Evolutionary conservation across 2,329 filamentous ascomycete species (phyloP).

Genomic region (Lachnellula subtilissima): DNA sequence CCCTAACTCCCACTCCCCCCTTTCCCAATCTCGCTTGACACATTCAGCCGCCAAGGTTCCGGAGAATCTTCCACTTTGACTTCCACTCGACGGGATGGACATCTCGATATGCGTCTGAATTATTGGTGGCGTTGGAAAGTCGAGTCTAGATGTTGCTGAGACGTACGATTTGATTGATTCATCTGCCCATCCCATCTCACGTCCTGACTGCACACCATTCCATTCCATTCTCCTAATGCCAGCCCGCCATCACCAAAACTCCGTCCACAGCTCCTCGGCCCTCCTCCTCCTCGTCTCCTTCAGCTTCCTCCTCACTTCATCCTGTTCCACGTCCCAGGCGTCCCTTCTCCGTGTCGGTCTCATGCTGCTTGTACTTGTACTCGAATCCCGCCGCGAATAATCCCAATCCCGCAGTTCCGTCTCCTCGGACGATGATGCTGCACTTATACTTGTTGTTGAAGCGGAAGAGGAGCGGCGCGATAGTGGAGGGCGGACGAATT

Average conservation of each 20-base stretch:
- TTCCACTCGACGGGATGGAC: no score
- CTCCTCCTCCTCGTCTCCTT: background rate
- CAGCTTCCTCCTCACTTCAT: background rate
- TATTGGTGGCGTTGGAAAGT: no score
- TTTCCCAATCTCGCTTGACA: no score
- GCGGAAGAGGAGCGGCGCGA: background rate
- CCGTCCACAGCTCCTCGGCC: background rate
- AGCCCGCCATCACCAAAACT: background rate
- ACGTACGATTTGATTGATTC: no score
- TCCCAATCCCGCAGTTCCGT: background rate
- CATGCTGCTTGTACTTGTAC: background rate
- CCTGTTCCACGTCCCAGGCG: background rate
- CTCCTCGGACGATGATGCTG: background rate
- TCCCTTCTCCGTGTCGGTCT: background rate
- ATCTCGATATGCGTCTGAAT: no score
- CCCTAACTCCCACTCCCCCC: no score
- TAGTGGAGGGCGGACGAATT: background rate
- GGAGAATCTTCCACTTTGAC: no score
- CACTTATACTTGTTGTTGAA: background rate
- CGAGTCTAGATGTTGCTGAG: no score
- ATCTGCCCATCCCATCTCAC: no score
- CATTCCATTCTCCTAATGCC: no score
- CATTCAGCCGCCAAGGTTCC: no score
- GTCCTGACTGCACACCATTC: no score
- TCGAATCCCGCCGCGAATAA: background rate